These are phyloP conservation scores for Prosopis cineraria DNA, from an alignment of 306 rosid genomes.

Conservation along the genomic window DNA sequence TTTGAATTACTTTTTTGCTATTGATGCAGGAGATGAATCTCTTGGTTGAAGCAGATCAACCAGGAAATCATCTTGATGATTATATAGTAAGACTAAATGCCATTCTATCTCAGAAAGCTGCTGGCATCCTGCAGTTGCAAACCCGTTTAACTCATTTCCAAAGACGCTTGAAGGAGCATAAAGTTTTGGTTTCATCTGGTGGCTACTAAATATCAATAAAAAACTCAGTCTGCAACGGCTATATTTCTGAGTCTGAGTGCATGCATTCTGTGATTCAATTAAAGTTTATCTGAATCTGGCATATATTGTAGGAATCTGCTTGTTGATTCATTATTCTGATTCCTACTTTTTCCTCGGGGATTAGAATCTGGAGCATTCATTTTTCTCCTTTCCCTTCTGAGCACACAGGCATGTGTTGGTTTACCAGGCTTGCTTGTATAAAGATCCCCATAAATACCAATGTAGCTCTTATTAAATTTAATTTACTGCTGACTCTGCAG, in stretches of 20 bases:
- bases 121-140: slow-evolving; percentile 90
- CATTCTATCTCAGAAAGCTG: slow-evolving; percentile 97
- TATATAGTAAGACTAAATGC: slow-evolving; percentile 76
- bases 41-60: slow-evolving; percentile 95
- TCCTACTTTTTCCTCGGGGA: slow-evolving; percentile 35
- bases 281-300: slow-evolving; percentile 29
- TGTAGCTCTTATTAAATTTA: not conserved
- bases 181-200: slow-evolving; percentile 75
- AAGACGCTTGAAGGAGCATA: slow-evolving; percentile 92
- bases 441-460: slow-evolving; percentile 38
- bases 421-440: slow-evolving; percentile 46
- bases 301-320: slow-evolving; percentile 27
- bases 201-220: slow-evolving; percentile 54
- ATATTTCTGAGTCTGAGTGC: slow-evolving; percentile 27
- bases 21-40: slow-evolving; percentile 93
- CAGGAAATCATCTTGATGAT: slow-evolving; percentile 89
- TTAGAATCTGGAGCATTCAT: slow-evolving; percentile 35
- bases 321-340: slow-evolving; percentile 40
- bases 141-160: slow-evolving; percentile 87
- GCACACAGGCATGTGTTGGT: slow-evolving; percentile 43
- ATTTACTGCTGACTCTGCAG: not conserved
- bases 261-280: slow-evolving; percentile 28
- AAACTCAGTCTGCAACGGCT: slow-evolving; percentile 24
- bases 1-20: not conserved
- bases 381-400: slow-evolving; percentile 32